Base-by-base conservation (phyloP, 148 eudicot species). In the Amaranthus hypochondriacus region DNA sequence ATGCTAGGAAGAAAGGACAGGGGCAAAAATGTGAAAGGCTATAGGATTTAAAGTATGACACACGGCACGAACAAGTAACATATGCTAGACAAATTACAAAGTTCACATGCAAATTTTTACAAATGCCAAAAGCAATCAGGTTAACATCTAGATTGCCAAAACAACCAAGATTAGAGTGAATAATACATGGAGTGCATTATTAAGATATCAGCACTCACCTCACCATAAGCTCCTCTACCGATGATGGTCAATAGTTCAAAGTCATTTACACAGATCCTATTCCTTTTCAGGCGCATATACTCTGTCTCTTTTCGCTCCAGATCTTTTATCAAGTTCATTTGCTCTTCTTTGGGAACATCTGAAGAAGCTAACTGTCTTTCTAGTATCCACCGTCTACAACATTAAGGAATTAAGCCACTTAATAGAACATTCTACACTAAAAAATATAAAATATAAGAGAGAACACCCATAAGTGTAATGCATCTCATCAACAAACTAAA, bases 171-270 rank as follows among this genome's bases (percentile, higher is more conserved):
- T 66, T 10, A 52, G 6, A 6, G 15, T 5, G 58, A 46, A 54
- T n/a, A 15, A 62, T 39, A 9, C n/a, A 62, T 39, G 21, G 66
- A 65, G 57, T 65, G 73, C 66, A 69, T 69, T 14, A 70, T 49
- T 44, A 69, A 15, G 48, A 70, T 28, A 63, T 46, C 43, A 62
- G 9, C 59, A 83, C 96, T 85, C 77, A 93, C 98, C 98, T 93
- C 98, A 48, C 98, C 98, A 77, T 81, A 93, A 78, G 98, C 98
- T 80, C 98, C 98, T 83, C 98, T 87, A 39, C 98, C 98, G 58
- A 93, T 90, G 80, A 93, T 90, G 75, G 96, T 93, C 71, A 93
- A 80, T 66, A 86, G 85, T 78, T 93, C 98, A 83, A 93, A 93
- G 83, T 93, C 98, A 81, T 93, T 94, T 56, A 90, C 98, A 56